Conservation (phyloP, 129 eudicot genomes). For the Lactuca sativa region DNA sequence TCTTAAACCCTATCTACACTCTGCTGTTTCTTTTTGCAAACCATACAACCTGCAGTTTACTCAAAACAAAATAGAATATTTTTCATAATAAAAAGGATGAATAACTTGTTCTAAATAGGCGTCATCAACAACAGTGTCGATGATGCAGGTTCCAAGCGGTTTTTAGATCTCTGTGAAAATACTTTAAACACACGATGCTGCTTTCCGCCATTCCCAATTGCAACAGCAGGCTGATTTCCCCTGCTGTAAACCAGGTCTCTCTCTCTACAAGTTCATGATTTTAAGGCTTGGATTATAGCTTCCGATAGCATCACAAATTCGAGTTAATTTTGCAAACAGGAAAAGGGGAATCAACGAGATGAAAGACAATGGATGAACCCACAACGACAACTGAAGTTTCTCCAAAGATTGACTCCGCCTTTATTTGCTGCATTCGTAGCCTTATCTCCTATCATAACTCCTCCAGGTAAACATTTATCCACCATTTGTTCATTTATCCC, state of each 20-base stretch:
- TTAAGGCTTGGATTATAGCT: not conserved
- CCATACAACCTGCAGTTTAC: too few species aligned
- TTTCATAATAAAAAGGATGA: too few species aligned
- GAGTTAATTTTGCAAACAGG: conserved; percentile 19
- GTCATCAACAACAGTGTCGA: not conserved
- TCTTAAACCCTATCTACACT: too few species aligned
- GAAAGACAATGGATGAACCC: conserved; percentile 2
- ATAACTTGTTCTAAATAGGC: too few species aligned
- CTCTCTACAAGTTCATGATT: conserved; percentile 14
- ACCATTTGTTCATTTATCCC: conserved; percentile 13
- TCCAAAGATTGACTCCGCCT: conserved; percentile 52
- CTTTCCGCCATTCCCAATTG: conserved; percentile 29
- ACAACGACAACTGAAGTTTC: conserved; percentile 38
- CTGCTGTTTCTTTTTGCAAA: too few species aligned
- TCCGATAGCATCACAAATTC: not conserved
- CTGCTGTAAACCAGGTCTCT: conserved; percentile 39
- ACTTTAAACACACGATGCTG: conserved; percentile 27
- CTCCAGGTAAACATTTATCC: conserved; percentile 43
- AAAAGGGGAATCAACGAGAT: conserved; percentile 31
- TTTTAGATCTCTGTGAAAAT: not conserved
- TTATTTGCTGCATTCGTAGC: conserved; percentile 60
- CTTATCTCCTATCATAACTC: conserved; percentile 56
- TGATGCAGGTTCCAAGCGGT: not conserved
- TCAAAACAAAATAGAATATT: too few species aligned
- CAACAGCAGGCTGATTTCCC: conserved; percentile 17